Evolutionary conservation across 805 yeast species (phyloP).

Genomic region (Debaryomyces castellii): DNA sequence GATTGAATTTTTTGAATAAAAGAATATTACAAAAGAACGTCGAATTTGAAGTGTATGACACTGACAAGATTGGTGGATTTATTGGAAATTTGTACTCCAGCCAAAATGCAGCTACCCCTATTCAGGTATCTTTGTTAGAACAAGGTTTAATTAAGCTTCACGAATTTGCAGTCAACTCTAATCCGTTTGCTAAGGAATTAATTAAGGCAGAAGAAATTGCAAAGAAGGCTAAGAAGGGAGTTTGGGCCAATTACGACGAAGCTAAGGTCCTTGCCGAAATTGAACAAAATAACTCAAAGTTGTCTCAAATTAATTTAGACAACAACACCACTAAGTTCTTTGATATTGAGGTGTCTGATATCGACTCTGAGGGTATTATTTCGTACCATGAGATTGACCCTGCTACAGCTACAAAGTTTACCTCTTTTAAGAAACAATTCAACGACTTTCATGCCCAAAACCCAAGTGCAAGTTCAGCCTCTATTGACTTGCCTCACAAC

Average conservation of each 20-base stretch:
- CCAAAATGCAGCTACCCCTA: slow-evolving; percentile 47
- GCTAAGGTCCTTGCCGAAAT: slow-evolving; percentile 33
- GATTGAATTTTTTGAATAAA: slow-evolving; percentile 52
- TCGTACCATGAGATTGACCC: slow-evolving; percentile 46
- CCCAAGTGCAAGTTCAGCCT: slow-evolving; percentile 34
- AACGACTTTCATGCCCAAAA: slow-evolving; percentile 42
- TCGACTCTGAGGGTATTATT: slow-evolving; percentile 41
- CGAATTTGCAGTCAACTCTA: slow-evolving; percentile 59
- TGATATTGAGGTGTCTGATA: slow-evolving; percentile 55
- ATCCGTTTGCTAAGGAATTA: slow-evolving; percentile 55
- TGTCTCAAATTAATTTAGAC: slow-evolving; percentile 20
- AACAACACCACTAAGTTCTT: slow-evolving; percentile 43
- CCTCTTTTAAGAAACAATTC: slow-evolving; percentile 46
- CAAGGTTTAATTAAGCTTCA: slow-evolving; percentile 68
- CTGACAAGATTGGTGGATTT: slow-evolving; percentile 79
- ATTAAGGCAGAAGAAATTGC: slow-evolving; percentile 65
- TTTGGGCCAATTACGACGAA: slow-evolving; percentile 65
- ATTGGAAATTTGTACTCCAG: slow-evolving; percentile 66
- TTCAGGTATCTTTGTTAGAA: slow-evolving; percentile 55
- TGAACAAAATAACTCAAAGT: slow-evolving; percentile 13
- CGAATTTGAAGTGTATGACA: slow-evolving; percentile 62
- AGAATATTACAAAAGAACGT: slow-evolving; percentile 72
- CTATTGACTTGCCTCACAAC: slow-evolving; percentile 39
- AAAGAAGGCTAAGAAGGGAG: slow-evolving; percentile 50
- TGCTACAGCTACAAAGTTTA: slow-evolving; percentile 34